Conservation (phyloP, 768 basidiomycete species). For the Mycena sanguinolenta region DNA sequence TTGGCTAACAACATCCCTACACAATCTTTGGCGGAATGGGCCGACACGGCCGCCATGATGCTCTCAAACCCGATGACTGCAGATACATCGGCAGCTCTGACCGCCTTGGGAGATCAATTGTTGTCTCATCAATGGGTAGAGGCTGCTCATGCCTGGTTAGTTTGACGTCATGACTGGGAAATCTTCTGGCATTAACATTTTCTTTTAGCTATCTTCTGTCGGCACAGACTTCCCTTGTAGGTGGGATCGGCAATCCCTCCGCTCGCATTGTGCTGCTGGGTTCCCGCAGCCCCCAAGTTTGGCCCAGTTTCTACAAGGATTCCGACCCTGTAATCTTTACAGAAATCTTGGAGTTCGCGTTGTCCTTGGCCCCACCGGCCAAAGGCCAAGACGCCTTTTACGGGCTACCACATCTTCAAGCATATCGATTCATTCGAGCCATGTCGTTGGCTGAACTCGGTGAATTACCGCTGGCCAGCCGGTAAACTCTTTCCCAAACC, state of each 20-base stretch:
- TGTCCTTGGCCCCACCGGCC: conserved; percentile 75
- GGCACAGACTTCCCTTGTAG: conserved; percentile 81
- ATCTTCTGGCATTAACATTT: conserved; percentile 13
- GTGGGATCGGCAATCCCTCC: conserved; percentile 75
- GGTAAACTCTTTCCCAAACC: conserved; percentile 57
- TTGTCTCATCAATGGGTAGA: conserved; percentile 77
- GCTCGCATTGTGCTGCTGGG: conserved; percentile 82
- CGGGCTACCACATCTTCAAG: conserved; percentile 89
- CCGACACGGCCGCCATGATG: conserved; percentile 88
- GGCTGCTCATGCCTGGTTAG: conserved; percentile 94
- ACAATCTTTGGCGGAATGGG: conserved; percentile 83
- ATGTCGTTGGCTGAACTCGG: conserved; percentile 84
- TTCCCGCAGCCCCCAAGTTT: conserved; percentile 66
- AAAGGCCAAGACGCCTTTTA: conserved; percentile 91
- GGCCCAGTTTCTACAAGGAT: conserved; percentile 70
- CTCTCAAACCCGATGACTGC: conserved; percentile 75
- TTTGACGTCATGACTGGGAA: conserved; percentile 11
- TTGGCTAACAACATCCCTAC: conserved; percentile 63
- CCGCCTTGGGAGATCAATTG: conserved; percentile 89
- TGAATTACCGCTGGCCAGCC: conserved; percentile 79
- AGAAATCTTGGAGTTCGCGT: conserved; percentile 92
- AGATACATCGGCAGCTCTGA: conserved; percentile 82
- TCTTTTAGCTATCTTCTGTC: conserved; percentile 84
- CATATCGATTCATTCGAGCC: conserved; percentile 88
- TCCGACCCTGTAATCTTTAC: conserved; percentile 85